A percentile compares a stretch with the other conserved stretches of the same genome.
phyloP scores from a whole-genome alignment of 2,329 filamentous ascomycete species.

The Pestalotiopsis sp. region DNA sequence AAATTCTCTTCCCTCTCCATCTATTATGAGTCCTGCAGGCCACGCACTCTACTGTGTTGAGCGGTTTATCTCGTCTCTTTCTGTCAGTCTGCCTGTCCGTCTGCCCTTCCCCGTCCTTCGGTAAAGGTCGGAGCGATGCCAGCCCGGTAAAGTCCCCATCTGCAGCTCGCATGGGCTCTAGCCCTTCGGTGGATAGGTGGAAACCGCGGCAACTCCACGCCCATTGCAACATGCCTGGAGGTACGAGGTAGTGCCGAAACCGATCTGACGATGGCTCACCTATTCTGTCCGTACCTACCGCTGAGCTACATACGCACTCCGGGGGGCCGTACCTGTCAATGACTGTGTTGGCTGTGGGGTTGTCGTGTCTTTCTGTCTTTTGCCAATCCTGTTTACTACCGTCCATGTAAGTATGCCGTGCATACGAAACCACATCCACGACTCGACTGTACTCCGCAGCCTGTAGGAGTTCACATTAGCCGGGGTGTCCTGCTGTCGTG shows the following conservation, averaged over 20 bases:
- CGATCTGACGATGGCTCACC: slow-evolving; percentile 3
- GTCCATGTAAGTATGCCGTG: background rate
- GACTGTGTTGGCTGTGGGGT: background rate
- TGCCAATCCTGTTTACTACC: background rate
- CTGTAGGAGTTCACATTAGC: background rate
- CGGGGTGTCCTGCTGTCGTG: background rate
- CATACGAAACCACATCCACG: background rate
- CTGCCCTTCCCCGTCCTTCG: background rate
- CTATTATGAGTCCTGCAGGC: background rate
- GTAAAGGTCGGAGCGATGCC: slow-evolving; percentile 13
- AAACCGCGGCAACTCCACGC: slow-evolving; percentile 13
- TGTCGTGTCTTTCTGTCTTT: background rate
- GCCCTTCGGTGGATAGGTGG: slow-evolving; percentile 12
- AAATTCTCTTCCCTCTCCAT: background rate
- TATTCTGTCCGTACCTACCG: background rate
- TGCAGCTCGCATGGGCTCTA: slow-evolving; percentile 9
- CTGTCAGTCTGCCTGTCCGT: background rate
- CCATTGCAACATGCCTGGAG: slow-evolving; percentile 1
- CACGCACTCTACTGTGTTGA: slow-evolving; percentile 1
- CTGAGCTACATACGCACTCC: background rate
- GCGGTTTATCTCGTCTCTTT: background rate
- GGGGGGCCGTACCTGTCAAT: background rate
- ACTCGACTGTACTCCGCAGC: background rate
- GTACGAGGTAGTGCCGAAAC: slow-evolving; percentile 9
- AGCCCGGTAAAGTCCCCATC: background rate